phyloP scores from a whole-genome alignment of 2,329 filamentous ascomycete genomes.

The Colletotrichum lini region DNA sequence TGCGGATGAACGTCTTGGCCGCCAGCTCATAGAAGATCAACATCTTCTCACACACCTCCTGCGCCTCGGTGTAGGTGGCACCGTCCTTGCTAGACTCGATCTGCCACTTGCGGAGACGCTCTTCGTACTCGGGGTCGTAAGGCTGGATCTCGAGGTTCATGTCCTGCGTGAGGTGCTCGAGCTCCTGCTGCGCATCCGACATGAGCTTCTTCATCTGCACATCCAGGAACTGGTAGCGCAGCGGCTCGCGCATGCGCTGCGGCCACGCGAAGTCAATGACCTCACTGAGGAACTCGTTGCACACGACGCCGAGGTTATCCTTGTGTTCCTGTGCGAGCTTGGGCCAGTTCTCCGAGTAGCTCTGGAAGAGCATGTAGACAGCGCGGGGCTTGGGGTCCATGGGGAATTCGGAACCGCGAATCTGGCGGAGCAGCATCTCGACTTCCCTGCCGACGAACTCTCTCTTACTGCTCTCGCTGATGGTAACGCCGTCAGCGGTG shows the following conservation, averaged over 20 bases:
- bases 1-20: conserved; percentile 66
- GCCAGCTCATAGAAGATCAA: conserved; percentile 69
- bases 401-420: conserved; percentile 66
- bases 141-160: conserved; percentile 68
- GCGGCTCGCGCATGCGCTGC: conserved; percentile 64
- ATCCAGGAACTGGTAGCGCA: conserved; percentile 65
- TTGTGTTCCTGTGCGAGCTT: conserved; percentile 67
- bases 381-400: conserved; percentile 68
- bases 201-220: conserved; percentile 63
- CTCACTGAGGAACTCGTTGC: conserved; percentile 67
- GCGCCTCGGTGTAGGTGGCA: conserved; percentile 63
- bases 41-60: conserved; percentile 70
- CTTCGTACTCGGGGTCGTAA: conserved; percentile 68
- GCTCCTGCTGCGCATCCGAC: conserved; percentile 62
- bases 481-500: conserved; percentile 45
- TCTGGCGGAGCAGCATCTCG: conserved; percentile 64
- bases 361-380: conserved; percentile 68
- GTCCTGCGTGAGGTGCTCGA: conserved; percentile 62
- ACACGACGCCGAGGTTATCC: conserved; percentile 68
- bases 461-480: conserved; percentile 58
- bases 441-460: conserved; percentile 65
- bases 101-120: conserved; percentile 64
- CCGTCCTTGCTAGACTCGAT: conserved; percentile 58
- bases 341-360: conserved; percentile 67
- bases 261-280: conserved; percentile 67